Evolutionary conservation across 1,284 basidiomycete species (phyloP), one percentile per base, ranked within the genome.

Genomic region (Erythrobasidium hasegawianum): DNA sequence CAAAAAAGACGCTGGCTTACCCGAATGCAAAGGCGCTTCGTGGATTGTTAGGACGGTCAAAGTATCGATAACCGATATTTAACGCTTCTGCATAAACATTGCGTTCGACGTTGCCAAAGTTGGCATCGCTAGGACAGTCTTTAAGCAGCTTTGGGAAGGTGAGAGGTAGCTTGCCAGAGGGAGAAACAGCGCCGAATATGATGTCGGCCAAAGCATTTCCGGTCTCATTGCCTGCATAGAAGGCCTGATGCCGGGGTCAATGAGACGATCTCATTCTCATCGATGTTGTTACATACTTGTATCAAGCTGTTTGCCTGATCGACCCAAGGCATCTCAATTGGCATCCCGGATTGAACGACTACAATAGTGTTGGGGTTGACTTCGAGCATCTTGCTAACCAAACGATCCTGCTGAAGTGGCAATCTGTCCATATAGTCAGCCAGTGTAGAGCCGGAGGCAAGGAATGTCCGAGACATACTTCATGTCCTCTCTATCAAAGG

Each of bases 131-230:
- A 27, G 59, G 62, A 40, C 29, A 66, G 45, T 65, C 62, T 29
- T 20, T 4, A 64, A 27, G 38, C 40, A 10, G 33, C 38, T 41
- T 52, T n/a, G 72, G 70, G 73, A 90, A 90, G 1, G 89, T 89
- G 77, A 89, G 90, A 0, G 89, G 87, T 38, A 93, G 78, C 39
- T 86, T 82, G 4, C 85, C 90, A 20, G 84, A 85, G 0, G 90
- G 89, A 75, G 89, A 90, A 64, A 85, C 83, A 72, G 84, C 84
- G 40, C 89, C 90, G 66, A 88, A 86, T 1, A 92, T 77, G 7
- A 92, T 83, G 71, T 90, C 87, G 1, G 85, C 87, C 59, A 92
- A 85, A 14, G 88, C 87, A 62, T 87, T 85, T 0, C 89, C 89
- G 0, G 85, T 84, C n/a, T 87, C 84, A 73, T 90, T 90, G 4